phyloP scores from a whole-genome alignment of 768 basidiomycete genomes.

The Paxillus involutus region DNA sequence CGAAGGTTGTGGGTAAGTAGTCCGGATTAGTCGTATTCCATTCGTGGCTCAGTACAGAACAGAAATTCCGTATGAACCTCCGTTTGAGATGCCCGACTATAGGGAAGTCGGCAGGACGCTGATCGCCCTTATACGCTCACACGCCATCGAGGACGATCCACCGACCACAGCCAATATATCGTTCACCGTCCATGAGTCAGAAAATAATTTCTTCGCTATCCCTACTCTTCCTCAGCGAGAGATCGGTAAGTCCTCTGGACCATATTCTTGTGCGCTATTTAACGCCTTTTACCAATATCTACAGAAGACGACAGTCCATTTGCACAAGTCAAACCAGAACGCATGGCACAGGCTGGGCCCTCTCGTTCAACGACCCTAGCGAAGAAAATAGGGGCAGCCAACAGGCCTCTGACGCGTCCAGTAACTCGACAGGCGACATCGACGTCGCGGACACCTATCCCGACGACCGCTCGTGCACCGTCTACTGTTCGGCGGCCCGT shows the following conservation, averaged over 20 bases:
- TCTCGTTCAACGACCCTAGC: neutral
- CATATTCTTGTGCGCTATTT: neutral
- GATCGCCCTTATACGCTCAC: conserved; percentile 35
- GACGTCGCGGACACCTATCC: neutral
- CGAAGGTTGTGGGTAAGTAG: conserved; percentile 47
- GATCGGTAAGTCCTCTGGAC: conserved; percentile 19
- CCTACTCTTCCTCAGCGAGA: conserved; percentile 18
- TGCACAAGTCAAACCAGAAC: conserved; percentile 10
- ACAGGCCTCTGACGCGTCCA: conserved; percentile 6
- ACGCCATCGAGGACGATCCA: conserved; percentile 33
- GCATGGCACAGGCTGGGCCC: neutral
- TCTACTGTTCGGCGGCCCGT: conserved; percentile 11
- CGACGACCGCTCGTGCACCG: conserved; percentile 6
- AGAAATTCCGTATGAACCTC: conserved; percentile 46
- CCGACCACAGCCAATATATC: conserved; percentile 11
- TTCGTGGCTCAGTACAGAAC: neutral
- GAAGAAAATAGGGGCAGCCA: neutral
- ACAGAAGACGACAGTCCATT: conserved; percentile 32
- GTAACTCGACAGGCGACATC: conserved; percentile 6
- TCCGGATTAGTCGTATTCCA: neutral
- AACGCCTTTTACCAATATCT: neutral
- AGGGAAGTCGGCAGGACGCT: conserved; percentile 38
- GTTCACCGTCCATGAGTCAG: conserved; percentile 19
- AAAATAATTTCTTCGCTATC: conserved; percentile 20
- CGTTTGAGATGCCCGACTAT: conserved; percentile 52